Base-by-base conservation (phyloP, 495 filamentous ascomycete species). In the Friedmanniomyces endolithicus region DNA sequence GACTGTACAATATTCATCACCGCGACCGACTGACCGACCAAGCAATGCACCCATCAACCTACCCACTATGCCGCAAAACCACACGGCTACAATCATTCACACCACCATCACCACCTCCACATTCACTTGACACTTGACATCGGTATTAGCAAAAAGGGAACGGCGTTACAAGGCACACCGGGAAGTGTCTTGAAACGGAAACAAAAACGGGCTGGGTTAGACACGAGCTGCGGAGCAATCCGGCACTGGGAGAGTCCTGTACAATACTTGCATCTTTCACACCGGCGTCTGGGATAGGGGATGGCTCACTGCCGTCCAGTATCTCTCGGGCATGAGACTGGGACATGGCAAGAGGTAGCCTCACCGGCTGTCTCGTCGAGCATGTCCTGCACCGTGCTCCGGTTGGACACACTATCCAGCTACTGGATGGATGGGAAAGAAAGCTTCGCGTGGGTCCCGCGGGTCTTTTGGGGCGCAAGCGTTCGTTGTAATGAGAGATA, bases 181-280 rank as follows among this genome's bases (percentile, higher is more conserved):
- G 27, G 27, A 31, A 31, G 9, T 31, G 4, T 9, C 9, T 31
- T 9, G 27, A 9, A 31, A 9, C 4, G 27, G 27, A 31, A 48
- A 48, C 31, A 53, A 53, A 22, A 40, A 19, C n/a, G 39, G 50
- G 34, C 50, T 45, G 35, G 50, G 12, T 44, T 52, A 52, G 44
- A 47, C 20, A 47, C 23, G 44, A 6, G 34, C 31, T 37, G 53
- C 48, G 44, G 55, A 57, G 55, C 55, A 57, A 57, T 57, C 55
- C 44, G 55, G 35, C 33, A 31, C 9, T 31, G 27, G 44, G 34
- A 20, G 1, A 11, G 2, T 11, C n/a, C 17, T 56, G 53, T 56
- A 56, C 53, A 56, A 46, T 48, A 47, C 35, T 27, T 27, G 35
- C 37, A 43, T 22, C 22, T 14, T 22, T 25, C n/a, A n/a, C n/a